phyloP scores from a whole-genome alignment of 1,284 basidiomycete species.

The Cryptococcus amylolentus region DNA sequence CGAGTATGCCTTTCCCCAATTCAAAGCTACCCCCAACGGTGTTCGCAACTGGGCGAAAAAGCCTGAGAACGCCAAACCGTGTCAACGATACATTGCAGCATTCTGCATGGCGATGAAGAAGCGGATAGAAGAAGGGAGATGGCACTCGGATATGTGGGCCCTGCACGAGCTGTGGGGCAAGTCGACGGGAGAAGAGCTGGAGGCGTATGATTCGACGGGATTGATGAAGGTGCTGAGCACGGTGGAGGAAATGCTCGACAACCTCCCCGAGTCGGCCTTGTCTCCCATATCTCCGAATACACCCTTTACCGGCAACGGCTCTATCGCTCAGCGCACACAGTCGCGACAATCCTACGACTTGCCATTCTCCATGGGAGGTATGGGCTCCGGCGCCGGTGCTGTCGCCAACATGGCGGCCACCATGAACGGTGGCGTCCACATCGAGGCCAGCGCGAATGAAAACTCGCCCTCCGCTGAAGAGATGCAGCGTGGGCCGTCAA shows the following conservation, averaged over 20 bases:
- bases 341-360: conserved; percentile 45
- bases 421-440: conserved; percentile 40
- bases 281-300: conserved; percentile 51
- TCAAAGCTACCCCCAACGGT: conserved; percentile 61
- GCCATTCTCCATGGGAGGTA: conserved; percentile 36
- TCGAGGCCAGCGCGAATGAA: conserved; percentile 10
- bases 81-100: conserved; percentile 56
- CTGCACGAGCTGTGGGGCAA: conserved; percentile 76
- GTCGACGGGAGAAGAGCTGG: conserved; percentile 64
- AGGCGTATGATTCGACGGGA: conserved; percentile 54
- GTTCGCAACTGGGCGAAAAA: conserved; percentile 61
- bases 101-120: conserved; percentile 56
- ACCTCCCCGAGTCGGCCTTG: conserved; percentile 67
- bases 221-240: conserved; percentile 91
- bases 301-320: conserved; percentile 54
- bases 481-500: conserved; percentile 21
- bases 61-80: conserved; percentile 74
- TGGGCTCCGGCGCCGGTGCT: conserved; percentile 25
- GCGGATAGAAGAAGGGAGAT: conserved; percentile 51
- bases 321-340: conserved; percentile 7
- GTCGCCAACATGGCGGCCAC: conserved; percentile 34
- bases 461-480: conserved; percentile 17
- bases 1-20: conserved; percentile 55
- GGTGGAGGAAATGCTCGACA: conserved; percentile 81
- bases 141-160: conserved; percentile 54